Conservation (phyloP, 148 eudicot species). For the Rhododendron vialii region DNA sequence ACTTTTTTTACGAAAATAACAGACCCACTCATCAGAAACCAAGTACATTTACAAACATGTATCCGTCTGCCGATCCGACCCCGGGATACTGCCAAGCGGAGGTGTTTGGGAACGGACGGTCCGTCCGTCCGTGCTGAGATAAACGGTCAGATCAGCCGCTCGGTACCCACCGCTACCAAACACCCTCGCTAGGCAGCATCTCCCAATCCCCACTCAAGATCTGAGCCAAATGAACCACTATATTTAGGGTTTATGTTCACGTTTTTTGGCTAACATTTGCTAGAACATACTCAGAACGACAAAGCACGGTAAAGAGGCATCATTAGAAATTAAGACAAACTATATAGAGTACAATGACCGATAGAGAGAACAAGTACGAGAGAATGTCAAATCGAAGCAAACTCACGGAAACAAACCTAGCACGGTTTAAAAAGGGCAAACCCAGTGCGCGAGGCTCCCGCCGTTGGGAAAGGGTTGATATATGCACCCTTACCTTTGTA, state of each 20-base stretch:
- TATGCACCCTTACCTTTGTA: no score
- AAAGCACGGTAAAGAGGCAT: not conserved
- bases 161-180: no score
- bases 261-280: no score
- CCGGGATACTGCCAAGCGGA: no score
- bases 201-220: not conserved
- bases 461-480: no score
- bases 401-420: not conserved
- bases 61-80: no score
- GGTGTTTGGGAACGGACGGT: no score
- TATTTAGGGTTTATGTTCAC: not conserved
- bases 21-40: not conserved
- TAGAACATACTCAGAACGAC: not conserved
- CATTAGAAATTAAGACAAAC: not conserved
- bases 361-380: not conserved
- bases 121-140: no score
- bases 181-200: no score
- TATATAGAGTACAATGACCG: not conserved
- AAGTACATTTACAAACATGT: not conserved
- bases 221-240: not conserved
- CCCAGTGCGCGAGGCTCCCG: no score
- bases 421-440: conserved; percentile 9
- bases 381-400: not conserved
- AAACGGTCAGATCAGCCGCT: no score
- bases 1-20: not conserved